These are phyloP conservation scores for Apiotrichum porosum DNA, from an alignment of 1,284 basidiomycete species.

Conservation along the genomic window DNA sequence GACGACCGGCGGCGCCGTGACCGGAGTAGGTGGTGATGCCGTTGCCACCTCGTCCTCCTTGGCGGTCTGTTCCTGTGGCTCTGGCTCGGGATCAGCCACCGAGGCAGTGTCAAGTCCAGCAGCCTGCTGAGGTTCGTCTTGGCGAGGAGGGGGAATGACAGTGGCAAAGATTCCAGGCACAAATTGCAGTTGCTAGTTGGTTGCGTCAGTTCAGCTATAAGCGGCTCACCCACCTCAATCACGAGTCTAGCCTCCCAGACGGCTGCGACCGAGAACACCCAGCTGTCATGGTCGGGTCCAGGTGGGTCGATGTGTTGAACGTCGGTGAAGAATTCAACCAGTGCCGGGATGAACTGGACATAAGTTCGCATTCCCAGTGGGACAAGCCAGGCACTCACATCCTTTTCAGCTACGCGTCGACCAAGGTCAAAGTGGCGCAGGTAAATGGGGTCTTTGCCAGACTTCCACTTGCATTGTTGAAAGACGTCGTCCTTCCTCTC, in stretches of 20 bases:
- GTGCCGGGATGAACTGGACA: slow-evolving; percentile 25
- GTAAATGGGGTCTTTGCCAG: not conserved
- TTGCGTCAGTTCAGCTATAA: not conserved
- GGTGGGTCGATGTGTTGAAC: slow-evolving; percentile 18
- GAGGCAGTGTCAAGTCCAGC: no score
- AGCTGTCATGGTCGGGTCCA: slow-evolving; percentile 21
- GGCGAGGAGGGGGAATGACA: no score
- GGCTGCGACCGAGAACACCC: slow-evolving; percentile 13
- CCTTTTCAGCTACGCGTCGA: slow-evolving; percentile 18
- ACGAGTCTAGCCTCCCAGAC: slow-evolving; percentile 16
- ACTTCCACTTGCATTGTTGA: not conserved
- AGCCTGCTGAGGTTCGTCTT: no score
- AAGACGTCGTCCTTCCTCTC: not conserved
- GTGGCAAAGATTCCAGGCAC: slow-evolving; percentile 26
- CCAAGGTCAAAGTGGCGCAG: slow-evolving; percentile 13
- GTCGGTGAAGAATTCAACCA: slow-evolving; percentile 32
- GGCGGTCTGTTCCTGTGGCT: no score
- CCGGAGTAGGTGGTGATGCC: slow-evolving; percentile 7
- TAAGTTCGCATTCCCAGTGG: no score
- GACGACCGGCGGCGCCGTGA: not conserved
- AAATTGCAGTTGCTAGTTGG: slow-evolving; percentile 22
- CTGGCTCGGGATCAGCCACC: no score
- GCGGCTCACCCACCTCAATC: not conserved
- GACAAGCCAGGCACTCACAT: slow-evolving; percentile 18
- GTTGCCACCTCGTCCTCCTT: slow-evolving; percentile 13